Conservation (phyloP, 805 yeast genomes). For the Yarrowia hollandica region DNA sequence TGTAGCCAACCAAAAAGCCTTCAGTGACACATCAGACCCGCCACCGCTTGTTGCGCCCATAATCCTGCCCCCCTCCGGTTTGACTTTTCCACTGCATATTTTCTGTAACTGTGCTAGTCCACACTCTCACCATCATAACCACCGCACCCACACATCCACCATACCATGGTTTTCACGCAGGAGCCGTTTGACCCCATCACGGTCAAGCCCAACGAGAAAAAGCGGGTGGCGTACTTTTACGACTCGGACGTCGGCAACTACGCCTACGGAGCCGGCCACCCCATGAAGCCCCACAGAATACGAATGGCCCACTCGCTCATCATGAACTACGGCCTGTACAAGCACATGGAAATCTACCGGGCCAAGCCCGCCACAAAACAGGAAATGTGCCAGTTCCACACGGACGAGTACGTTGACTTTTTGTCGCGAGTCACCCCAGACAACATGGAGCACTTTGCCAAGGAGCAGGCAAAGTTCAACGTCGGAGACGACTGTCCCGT, state of each 20-base stretch:
- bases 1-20: neutral
- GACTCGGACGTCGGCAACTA: constrained; percentile 89
- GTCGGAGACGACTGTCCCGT: constrained; percentile 97
- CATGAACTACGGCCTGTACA: constrained; percentile 95
- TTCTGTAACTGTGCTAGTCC: constrained; percentile 8
- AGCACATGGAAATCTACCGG: constrained; percentile 94
- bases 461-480: constrained; percentile 87
- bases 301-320: constrained; percentile 97
- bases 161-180: constrained; percentile 26
- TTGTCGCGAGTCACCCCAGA: constrained; percentile 89
- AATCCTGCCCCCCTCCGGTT: neutral
- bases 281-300: constrained; percentile 98
- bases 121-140: neutral
- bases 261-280: constrained; percentile 98
- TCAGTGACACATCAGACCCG: neutral
- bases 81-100: constrained; percentile 9
- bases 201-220: constrained; percentile 30
- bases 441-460: constrained; percentile 79
- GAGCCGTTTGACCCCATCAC: constrained; percentile 30
- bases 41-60: neutral
- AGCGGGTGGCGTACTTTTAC: constrained; percentile 29
- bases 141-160: neutral
- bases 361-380: constrained; percentile 98
- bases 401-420: constrained; percentile 95
- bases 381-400: constrained; percentile 97